These are phyloP conservation scores for Rhodotorula sp. DNA, from an alignment of 1,284 basidiomycete species.

Conservation along the genomic window DNA sequence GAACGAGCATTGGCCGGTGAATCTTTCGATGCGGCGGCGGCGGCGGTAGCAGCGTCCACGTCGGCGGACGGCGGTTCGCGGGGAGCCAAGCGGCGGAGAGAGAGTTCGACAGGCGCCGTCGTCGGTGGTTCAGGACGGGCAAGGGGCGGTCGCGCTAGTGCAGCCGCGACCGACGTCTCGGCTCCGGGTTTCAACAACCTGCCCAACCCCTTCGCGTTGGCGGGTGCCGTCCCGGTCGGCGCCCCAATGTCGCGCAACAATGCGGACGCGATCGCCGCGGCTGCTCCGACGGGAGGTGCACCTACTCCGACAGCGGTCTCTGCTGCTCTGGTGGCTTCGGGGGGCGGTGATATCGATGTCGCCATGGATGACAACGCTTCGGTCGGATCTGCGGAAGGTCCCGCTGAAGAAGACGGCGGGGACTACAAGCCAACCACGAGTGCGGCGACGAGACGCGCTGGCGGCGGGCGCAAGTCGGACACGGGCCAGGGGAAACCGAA, in stretches of 20 bases:
- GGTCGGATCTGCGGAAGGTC: neutral
- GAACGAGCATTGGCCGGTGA: conserved; percentile 31
- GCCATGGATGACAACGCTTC: conserved; percentile 11
- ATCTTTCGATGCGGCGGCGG: neutral
- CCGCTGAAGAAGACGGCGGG: conserved; percentile 15
- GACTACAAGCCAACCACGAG: conserved; percentile 17
- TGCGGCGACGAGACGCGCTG: neutral
- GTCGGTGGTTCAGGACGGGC: neutral
- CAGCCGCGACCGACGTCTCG: neutral
- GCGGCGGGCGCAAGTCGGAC: conserved; percentile 5
- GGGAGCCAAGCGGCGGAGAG: conserved; percentile 16
- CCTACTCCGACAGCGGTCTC: neutral
- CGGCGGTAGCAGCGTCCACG: neutral
- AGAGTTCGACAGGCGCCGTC: conserved; percentile 7
- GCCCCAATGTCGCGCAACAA: conserved; percentile 21
- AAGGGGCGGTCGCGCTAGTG: conserved; percentile 5
- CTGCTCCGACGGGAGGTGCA: neutral
- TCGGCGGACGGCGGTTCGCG: neutral
- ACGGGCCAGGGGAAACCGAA: conserved; percentile 57
- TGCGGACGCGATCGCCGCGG: conserved; percentile 20
- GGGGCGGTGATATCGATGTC: neutral
- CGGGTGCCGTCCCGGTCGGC: conserved; percentile 23
- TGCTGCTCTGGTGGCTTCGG: neutral
- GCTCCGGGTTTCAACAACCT: conserved; percentile 7
- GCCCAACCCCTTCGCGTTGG: conserved; percentile 36